Evolutionary conservation across 805 yeast species (phyloP), one percentile per base, ranked within the genome.

Genomic region (Saccharomyces mikatae): DNA sequence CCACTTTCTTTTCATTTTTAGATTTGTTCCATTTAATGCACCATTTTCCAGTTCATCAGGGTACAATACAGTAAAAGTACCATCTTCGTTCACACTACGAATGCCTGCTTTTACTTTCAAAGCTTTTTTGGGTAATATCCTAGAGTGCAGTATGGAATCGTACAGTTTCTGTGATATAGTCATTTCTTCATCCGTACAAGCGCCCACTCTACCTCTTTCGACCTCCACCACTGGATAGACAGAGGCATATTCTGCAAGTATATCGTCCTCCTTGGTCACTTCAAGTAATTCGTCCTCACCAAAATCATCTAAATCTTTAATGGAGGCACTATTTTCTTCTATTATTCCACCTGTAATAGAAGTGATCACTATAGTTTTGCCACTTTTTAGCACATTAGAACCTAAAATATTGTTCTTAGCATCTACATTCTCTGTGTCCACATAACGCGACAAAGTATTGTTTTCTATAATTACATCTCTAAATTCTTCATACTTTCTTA

Each of bases 111-210:
- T 52, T 2, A 68, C 68, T 60, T 77, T 76, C 55, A 86, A 72
- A 6, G 86, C 76, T 27, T 76, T 66, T 47, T 73, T 71, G 1
- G 78, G 70, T 21, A 86, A 67, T 24, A 86, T 57, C 29, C 80
- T 79, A 11, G 87, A 79, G 57, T 82, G 83, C 48, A 79, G 69
- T 4, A 89, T 66, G 4, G 80, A 72, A 58, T 87, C 87, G 61
- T 82, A 81, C 26, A 87, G 61, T 55, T 74, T 74, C 66, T 88
- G 95, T 1, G 88, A 80, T 22, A 86, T 63, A 30, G 79, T 81
- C 83, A 86, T 87, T 66, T 89, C 96, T 70, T 89, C 96, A 61
- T 84, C 87, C 0, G 91, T 82, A 29, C 96, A 96, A 0, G 89
- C 87, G 13, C 95, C 94, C 28, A 69, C 66, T 52, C 89, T 76